phyloP scores from a whole-genome alignment of 2,329 filamentous ascomycete species.

The Beauveria medogensis region DNA sequence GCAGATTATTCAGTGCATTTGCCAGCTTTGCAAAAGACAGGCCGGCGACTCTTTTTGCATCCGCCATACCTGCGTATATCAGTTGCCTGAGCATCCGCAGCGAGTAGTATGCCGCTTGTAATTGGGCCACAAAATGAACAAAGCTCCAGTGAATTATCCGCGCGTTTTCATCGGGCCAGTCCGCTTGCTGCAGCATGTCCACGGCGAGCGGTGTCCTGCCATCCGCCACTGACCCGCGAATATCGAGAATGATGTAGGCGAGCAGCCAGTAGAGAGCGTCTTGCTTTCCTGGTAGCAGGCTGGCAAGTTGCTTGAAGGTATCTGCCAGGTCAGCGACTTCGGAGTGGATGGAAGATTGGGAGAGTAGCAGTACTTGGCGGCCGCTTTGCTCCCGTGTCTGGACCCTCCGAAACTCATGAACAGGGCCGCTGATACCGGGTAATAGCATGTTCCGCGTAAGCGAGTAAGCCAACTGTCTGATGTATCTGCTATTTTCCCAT shows the following conservation, averaged over 20 bases:
- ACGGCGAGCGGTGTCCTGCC: constrained; percentile 21
- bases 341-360: constrained; percentile 7
- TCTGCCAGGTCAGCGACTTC: constrained; percentile 16
- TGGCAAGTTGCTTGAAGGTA: constrained; percentile 13
- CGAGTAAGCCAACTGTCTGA: constrained; percentile 49
- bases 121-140: constrained; percentile 53
- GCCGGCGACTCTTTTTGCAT: not conserved
- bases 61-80: constrained; percentile 15
- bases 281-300: not conserved
- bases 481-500: constrained; percentile 44
- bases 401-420: constrained; percentile 32
- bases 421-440: constrained; percentile 11
- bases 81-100: constrained; percentile 31
- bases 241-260: constrained; percentile 21
- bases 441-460: constrained; percentile 26
- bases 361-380: constrained; percentile 16
- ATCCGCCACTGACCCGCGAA: constrained; percentile 21
- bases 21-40: constrained; percentile 9
- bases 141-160: constrained; percentile 41
- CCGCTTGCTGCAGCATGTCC: constrained; percentile 16
- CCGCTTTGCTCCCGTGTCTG: constrained; percentile 23
- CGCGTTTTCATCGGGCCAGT: not conserved
- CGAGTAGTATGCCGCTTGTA: constrained; percentile 43
- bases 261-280: constrained; percentile 19
- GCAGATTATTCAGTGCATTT: constrained; percentile 18